A percentile compares a stretch with the other conserved stretches of the same genome.
phyloP scores from a whole-genome alignment of 1,139 yeast species.

The Suhomyces yuchorum region DNA sequence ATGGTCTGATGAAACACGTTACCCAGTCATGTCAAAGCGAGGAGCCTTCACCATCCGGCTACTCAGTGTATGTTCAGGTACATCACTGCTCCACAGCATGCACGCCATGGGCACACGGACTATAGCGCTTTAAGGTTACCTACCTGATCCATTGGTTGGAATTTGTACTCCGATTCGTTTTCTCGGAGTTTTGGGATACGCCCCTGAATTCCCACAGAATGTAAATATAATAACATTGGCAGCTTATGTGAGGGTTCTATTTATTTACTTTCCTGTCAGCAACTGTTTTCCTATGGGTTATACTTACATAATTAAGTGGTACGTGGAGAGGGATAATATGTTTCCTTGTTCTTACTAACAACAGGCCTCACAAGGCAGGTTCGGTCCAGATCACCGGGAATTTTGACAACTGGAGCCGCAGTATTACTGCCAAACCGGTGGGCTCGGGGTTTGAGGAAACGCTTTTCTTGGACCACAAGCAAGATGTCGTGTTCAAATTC shows the following conservation, averaged over 20 bases:
- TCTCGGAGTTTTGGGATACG: slow-evolving; percentile 2
- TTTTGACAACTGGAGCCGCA: slow-evolving; percentile 44
- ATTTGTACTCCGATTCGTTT: slow-evolving; percentile 1
- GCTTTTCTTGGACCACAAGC: slow-evolving; percentile 12
- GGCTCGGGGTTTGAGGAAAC: slow-evolving; percentile 22
- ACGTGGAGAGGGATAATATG: not conserved
- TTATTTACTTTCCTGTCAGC: not conserved
- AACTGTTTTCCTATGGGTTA: slow-evolving; percentile 4
- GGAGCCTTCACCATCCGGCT: no score
- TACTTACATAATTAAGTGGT: slow-evolving; percentile 12
- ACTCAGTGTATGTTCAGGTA: no score
- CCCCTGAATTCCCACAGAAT: slow-evolving; percentile 4
- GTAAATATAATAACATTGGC: not conserved
- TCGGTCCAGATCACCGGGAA: slow-evolving; percentile 42
- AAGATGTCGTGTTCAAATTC: slow-evolving; percentile 36
- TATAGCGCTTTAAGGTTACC: no score
- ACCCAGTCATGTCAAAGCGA: not conserved
- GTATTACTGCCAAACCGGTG: slow-evolving; percentile 18
- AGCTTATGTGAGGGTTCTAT: not conserved
- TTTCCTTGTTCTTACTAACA: slow-evolving; percentile 8
- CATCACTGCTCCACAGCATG: no score
- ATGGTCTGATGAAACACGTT: not conserved
- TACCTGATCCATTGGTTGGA: not conserved
- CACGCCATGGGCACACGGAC: no score
- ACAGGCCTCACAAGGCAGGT: slow-evolving; percentile 12